These are phyloP conservation scores for Miscanthus lutarioriparius DNA, from an alignment of 176 grass and related monocot genomes.

Conservation along the genomic window DNA sequence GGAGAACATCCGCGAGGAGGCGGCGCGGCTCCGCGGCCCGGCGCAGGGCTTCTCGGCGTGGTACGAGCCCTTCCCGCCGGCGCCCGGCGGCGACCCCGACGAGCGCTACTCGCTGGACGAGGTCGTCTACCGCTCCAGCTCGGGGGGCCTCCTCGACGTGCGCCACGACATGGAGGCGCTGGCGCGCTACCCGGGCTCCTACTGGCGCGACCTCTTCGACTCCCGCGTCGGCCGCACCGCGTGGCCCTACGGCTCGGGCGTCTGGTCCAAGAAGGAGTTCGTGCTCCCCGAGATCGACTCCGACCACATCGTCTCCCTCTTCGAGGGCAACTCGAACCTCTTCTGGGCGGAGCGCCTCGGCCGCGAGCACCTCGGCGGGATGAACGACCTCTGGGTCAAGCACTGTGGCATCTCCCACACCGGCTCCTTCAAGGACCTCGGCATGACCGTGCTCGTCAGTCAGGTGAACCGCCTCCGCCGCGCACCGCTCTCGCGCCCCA, in stretches of 20 bases:
- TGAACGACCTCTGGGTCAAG: conserved; percentile 85
- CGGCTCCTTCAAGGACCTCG: conserved; percentile 89
- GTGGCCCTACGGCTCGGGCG: conserved; percentile 74
- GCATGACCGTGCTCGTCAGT: conserved; percentile 81
- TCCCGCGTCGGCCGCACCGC: conserved; percentile 66
- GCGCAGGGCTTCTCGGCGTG: conserved; percentile 41
- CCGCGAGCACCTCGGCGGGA: conserved; percentile 72
- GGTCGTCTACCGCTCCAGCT: conserved; percentile 65
- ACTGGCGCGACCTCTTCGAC: conserved; percentile 72
- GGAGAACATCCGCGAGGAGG: conserved; percentile 89
- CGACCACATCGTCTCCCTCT: conserved; percentile 80
- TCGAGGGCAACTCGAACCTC: conserved; percentile 81
- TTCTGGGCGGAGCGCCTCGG: conserved; percentile 82
- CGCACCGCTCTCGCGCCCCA: conserved; percentile 53
- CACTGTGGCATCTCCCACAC: conserved; percentile 89
- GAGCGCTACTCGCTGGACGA: conserved; percentile 74
- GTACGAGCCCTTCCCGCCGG: conserved; percentile 51
- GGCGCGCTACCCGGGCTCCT: conserved; percentile 57
- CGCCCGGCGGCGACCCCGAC: conserved; percentile 33
- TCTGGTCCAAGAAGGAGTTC: conserved; percentile 87
- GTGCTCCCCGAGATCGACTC: conserved; percentile 73
- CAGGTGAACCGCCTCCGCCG: conserved; percentile 84
- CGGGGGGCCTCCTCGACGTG: conserved; percentile 69
- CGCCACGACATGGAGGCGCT: conserved; percentile 67
- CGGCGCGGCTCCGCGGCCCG: conserved; percentile 40